Conservation (phyloP, 2,329 filamentous ascomycete species). For the Ophiostoma pallidulum region DNA sequence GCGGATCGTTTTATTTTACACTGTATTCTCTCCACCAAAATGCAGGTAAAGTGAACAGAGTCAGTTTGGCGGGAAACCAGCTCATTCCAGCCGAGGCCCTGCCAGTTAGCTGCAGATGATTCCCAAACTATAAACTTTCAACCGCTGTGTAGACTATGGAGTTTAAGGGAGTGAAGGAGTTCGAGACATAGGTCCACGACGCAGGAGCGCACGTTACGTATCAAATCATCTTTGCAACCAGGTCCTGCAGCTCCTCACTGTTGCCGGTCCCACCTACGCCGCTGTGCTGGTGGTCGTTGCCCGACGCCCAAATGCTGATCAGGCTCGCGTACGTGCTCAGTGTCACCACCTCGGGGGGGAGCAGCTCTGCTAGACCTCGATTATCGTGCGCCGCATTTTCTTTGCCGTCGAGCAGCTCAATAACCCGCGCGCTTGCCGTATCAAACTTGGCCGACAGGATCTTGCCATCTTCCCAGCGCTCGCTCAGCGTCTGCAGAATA, state of each 20-base stretch:
- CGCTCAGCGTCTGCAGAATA: constrained; percentile 18
- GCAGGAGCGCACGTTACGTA: no score
- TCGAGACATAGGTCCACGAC: not conserved
- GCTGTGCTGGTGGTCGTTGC: not conserved
- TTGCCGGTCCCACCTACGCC: not conserved
- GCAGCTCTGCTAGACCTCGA: not conserved
- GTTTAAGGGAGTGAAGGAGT: not conserved
- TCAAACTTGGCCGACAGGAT: constrained; percentile 16
- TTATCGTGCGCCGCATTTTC: no score
- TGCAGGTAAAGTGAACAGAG: no score
- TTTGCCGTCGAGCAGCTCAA: constrained; percentile 12
- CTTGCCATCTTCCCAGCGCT: constrained; percentile 21
- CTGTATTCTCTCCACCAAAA: no score
- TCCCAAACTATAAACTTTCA: no score
- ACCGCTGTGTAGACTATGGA: no score
- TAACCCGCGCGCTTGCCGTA: constrained; percentile 10
- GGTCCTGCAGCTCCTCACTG: constrained; percentile 8
- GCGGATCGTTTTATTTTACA: no score
- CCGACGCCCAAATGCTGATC: constrained; percentile 16
- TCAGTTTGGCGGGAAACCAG: no score
- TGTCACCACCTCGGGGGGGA: constrained; percentile 16
- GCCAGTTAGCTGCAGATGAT: no score
- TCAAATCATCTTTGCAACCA: constrained; percentile 10
- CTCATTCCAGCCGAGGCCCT: no score
- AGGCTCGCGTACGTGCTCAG: constrained; percentile 17